Evolutionary conservation across 2,329 filamentous ascomycete genomes (phyloP).

Genomic region (Verticillium longisporum): DNA sequence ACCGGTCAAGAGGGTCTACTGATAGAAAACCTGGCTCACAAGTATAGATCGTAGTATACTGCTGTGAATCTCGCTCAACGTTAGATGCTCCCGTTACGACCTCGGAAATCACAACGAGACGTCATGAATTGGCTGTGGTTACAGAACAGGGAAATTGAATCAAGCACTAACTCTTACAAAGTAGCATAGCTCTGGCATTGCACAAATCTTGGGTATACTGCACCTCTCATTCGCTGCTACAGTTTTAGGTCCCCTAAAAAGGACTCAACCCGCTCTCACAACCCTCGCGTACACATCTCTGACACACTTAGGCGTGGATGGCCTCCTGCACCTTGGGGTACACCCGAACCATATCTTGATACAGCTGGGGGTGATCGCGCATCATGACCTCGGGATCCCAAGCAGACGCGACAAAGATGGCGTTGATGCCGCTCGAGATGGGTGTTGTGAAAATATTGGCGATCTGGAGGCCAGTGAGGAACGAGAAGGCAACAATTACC

Average conservation of each 20-base stretch:
- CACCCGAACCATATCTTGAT: conserved; percentile 68
- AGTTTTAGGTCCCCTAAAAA: neutral
- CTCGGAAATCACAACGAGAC: no score
- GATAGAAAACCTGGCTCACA: no score
- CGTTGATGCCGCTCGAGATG: conserved; percentile 80
- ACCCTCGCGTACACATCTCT: neutral
- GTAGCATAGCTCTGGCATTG: neutral
- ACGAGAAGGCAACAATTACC: conserved; percentile 76
- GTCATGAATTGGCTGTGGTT: neutral
- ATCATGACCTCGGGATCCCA: conserved; percentile 70
- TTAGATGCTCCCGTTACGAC: no score
- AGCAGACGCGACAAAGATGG: conserved; percentile 75
- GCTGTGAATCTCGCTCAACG: no score
- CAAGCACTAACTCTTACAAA: neutral
- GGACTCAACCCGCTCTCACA: neutral
- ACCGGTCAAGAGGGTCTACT: no score
- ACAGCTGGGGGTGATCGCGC: conserved; percentile 74
- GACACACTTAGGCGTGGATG: conserved; percentile 51
- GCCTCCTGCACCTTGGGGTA: conserved; percentile 80
- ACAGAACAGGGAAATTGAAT: neutral
- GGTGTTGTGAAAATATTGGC: conserved; percentile 86
- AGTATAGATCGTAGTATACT: no score
- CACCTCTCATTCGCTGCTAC: neutral
- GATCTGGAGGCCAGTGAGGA: conserved; percentile 85
- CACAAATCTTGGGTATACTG: neutral